These are phyloP conservation scores for Entophlyctis luteolus DNA, from an alignment of 192 early-diverging fungal species.

Conservation along the genomic window DNA sequence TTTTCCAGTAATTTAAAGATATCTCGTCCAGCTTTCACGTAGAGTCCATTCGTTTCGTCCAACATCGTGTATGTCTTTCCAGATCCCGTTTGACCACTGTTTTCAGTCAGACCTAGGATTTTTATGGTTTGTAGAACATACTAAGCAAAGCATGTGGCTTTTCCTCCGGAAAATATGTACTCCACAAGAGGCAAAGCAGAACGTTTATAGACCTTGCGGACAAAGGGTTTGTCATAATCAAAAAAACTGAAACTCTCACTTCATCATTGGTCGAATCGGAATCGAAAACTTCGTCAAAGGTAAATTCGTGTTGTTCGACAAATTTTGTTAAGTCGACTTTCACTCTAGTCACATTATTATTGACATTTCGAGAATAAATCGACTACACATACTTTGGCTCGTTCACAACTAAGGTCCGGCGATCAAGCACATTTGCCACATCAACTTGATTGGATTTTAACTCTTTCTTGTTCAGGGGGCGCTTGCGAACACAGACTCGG, in stretches of 20 bases:
- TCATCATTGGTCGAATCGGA: constrained; percentile 72
- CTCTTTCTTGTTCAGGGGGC: constrained; percentile 89
- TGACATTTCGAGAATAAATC: constrained; percentile 3
- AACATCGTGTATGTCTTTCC: constrained; percentile 99
- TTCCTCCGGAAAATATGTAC: constrained; percentile 92
- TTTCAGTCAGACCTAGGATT: too few relatives aligned
- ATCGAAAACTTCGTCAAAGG: constrained; percentile 97
- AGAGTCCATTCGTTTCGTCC: constrained; percentile 80
- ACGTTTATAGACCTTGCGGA: constrained; percentile 69
- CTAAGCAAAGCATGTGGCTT: constrained; percentile 99
- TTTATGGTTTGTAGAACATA: constrained; percentile 50
- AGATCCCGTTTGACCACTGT: constrained; percentile 81
- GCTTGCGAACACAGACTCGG: constrained; percentile 93
- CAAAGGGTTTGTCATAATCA: not conserved
- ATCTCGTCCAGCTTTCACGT: constrained; percentile 87
- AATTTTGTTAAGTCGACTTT: constrained; percentile 95
- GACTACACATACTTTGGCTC: constrained; percentile 78
- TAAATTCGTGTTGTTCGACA: constrained; percentile 89
- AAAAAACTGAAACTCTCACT: constrained; percentile 36
- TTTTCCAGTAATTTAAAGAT: constrained; percentile 74
- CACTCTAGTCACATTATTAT: constrained; percentile 46
- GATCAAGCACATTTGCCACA: constrained; percentile 64
- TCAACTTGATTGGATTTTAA: constrained; percentile 76
- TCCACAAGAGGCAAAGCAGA: constrained; percentile 92
- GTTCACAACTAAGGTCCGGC: constrained; percentile 75